Evolutionary conservation across 192 early-diverging fungal species (phyloP).

Genomic region (Podila minutissima): DNA sequence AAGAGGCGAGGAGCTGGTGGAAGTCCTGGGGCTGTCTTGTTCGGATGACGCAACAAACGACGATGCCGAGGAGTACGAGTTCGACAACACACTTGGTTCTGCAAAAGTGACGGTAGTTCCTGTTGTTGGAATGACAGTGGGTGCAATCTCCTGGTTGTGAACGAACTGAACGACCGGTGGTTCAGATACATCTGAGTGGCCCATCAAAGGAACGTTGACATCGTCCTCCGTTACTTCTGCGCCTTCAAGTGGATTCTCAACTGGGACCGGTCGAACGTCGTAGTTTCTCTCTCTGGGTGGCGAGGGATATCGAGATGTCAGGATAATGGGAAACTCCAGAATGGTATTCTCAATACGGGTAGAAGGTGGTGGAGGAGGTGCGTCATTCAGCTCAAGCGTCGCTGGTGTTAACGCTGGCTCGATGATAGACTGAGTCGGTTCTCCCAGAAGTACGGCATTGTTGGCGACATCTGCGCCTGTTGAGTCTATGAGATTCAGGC

Average conservation of each 20-base stretch:
- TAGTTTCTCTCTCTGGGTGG: not conserved
- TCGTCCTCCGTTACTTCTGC: not conserved
- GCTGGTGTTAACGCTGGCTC: slow-evolving; percentile 32
- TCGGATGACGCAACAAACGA: not conserved
- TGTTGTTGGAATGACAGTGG: slow-evolving; percentile 25
- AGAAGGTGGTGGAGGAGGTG: slow-evolving; percentile 30
- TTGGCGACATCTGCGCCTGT: slow-evolving; percentile 28
- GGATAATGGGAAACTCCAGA: slow-evolving; percentile 45
- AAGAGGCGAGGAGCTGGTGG: not conserved
- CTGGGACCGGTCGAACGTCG: not conserved
- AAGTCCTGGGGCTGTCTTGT: not conserved
- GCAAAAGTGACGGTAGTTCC: slow-evolving; percentile 17
- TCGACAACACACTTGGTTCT: not conserved
- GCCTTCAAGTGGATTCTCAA: not conserved
- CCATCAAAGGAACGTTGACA: slow-evolving; percentile 2
- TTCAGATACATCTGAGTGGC: slow-evolving; percentile 2
- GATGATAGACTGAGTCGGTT: slow-evolving; percentile 39
- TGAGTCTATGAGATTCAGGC: slow-evolving; percentile 32
- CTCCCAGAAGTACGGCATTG: slow-evolving; percentile 41
- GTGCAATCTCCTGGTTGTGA: slow-evolving; percentile 32
- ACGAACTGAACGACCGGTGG: slow-evolving; percentile 19
- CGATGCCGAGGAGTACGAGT: slow-evolving; percentile 8
- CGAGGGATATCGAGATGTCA: slow-evolving; percentile 39
- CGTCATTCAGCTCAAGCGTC: slow-evolving; percentile 39
- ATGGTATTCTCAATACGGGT: slow-evolving; percentile 32